Conservation (phyloP, 2,329 filamentous ascomycete genomes). For the Thelonectria rubi region DNA sequence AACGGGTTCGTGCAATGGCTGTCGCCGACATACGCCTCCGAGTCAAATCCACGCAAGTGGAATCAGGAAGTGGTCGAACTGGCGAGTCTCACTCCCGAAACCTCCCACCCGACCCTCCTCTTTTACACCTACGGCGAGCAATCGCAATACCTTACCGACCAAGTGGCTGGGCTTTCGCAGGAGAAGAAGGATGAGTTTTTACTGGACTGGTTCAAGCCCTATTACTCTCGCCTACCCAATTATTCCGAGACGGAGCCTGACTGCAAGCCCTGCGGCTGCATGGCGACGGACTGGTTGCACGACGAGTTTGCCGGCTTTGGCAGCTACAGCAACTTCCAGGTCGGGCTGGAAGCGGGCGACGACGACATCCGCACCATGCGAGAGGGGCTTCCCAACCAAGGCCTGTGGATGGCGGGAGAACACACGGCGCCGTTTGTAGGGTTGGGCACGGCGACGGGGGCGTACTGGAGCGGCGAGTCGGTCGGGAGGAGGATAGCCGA, state of each 20-base stretch:
- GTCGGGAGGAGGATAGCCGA: constrained; percentile 72
- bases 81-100: constrained; percentile 66
- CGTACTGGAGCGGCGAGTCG: constrained; percentile 89
- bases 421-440: constrained; percentile 92
- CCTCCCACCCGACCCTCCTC: constrained; percentile 80
- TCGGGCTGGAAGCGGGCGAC: constrained; percentile 75
- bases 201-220: constrained; percentile 76
- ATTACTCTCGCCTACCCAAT: constrained; percentile 77
- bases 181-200: constrained; percentile 64
- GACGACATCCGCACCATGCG: constrained; percentile 74
- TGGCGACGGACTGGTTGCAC: constrained; percentile 80
- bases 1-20: constrained; percentile 82
- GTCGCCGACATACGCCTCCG: constrained; percentile 70
- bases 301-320: constrained; percentile 85
- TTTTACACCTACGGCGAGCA: constrained; percentile 81
- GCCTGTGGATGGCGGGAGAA: constrained; percentile 88
- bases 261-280: constrained; percentile 69
- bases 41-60: constrained; percentile 72
- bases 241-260: constrained; percentile 63
- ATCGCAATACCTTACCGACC: constrained; percentile 62
- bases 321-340: constrained; percentile 86
- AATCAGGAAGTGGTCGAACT: constrained; percentile 82
- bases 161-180: constrained; percentile 53
- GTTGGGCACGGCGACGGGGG: constrained; percentile 87
- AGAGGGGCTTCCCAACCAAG: constrained; percentile 69